Percentiles rank a stretch among this genome's conserved stretches.
Evolutionary conservation across 768 basidiomycete genomes (phyloP).

Genomic region (Baorangia bicolor): DNA sequence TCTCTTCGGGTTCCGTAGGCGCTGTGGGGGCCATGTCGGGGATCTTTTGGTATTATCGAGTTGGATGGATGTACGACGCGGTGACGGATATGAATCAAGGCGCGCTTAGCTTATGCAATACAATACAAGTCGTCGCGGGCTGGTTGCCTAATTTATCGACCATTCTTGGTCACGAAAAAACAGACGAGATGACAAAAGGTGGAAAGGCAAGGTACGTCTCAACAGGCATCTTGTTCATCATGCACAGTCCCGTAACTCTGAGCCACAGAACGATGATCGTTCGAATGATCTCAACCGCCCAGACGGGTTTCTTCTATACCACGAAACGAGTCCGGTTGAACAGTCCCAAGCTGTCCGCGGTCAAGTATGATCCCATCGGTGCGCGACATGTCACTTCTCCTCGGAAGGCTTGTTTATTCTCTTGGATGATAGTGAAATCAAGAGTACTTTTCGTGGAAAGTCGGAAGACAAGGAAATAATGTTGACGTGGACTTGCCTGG

Average conservation of each 20-base stretch:
- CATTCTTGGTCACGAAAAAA: background rate
- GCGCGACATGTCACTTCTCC: constrained; percentile 24
- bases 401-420: background rate
- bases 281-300: constrained; percentile 86
- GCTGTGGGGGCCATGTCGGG: constrained; percentile 24
- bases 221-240: background rate
- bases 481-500: background rate
- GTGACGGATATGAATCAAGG: background rate
- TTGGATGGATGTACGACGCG: background rate
- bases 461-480: constrained; percentile 66
- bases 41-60: background rate
- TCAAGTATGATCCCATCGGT: constrained; percentile 91
- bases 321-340: constrained; percentile 65
- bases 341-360: constrained; percentile 80
- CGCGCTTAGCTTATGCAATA: constrained; percentile 9
- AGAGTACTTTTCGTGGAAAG: constrained; percentile 80
- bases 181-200: constrained; percentile 52
- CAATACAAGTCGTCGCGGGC: background rate
- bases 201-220: constrained; percentile 54
- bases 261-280: constrained; percentile 72
- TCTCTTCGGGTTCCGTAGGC: constrained; percentile 53
- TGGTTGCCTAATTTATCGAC: constrained; percentile 10
- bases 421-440: constrained; percentile 49
- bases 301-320: constrained; percentile 91
- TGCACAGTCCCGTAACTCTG: background rate